Conservation (phyloP, 108 stramenopile species). For the Discostella pseudostelligera region DNA sequence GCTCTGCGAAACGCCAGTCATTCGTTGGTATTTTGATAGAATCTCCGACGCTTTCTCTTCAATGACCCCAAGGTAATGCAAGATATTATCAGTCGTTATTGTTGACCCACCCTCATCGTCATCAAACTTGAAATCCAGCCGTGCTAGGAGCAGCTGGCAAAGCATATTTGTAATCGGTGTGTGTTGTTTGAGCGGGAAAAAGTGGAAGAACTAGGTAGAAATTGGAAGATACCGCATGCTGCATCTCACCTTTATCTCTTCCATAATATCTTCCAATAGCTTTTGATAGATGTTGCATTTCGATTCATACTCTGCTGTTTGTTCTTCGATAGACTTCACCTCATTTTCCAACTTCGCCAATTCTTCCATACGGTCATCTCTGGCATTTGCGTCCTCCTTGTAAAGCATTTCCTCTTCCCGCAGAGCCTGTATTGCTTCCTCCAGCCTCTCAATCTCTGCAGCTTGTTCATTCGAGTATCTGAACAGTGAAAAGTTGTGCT, state of each 20-base stretch:
- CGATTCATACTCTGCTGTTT: conserved; percentile 62
- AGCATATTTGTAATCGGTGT: not conserved
- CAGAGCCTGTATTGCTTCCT: conserved; percentile 52
- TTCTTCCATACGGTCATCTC: conserved; percentile 52
- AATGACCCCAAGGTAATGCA: conserved; percentile 73
- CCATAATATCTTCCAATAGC: conserved; percentile 64
- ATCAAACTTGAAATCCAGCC: conserved; percentile 42
- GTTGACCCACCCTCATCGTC: no score
- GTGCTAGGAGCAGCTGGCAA: conserved; percentile 49
- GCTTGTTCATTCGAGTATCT: conserved; percentile 73
- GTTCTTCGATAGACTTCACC: conserved; percentile 51
- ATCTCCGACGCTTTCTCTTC: conserved; percentile 73
- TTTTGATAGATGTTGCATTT: conserved; percentile 54
- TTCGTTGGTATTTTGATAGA: conserved; percentile 38
- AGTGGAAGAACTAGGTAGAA: not conserved
- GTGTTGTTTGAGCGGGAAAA: not conserved
- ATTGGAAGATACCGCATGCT: not conserved
- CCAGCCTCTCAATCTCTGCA: conserved; percentile 71
- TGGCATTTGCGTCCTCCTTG: conserved; percentile 49
- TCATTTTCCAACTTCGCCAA: conserved; percentile 64
- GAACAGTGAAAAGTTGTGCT: conserved; percentile 75
- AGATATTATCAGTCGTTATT: conserved; percentile 77
- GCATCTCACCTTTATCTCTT: conserved; percentile 50
- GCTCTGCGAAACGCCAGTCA: conserved; percentile 4
- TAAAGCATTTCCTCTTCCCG: conserved; percentile 55